Base-by-base conservation (phyloP, 2,329 filamentous ascomycete genomes). In the Capronia americana region DNA sequence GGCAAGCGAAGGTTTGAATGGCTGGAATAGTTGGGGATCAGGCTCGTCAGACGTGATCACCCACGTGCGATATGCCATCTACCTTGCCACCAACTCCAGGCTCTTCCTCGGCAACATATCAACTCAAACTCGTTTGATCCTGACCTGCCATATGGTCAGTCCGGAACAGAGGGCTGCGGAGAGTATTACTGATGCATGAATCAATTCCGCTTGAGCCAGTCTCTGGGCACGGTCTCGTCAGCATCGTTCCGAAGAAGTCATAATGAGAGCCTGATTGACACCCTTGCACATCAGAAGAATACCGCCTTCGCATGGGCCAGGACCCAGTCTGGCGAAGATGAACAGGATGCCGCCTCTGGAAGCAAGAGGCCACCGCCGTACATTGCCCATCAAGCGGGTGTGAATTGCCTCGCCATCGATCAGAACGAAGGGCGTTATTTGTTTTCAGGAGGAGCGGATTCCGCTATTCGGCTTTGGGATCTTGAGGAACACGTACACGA, bases 391-490 rank as follows among this genome's bases (percentile, higher is more conserved):
- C 85, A 87, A 61, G 86, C 91, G 3, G 93, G 93, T 14, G 91
- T 93, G 44, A 95, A 90, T 74, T 87, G 90, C 46, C 81, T 97
- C 48, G 88, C 90, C 0, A 85, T 97, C 46, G 93, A 97, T 74
- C 87, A 88, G 57, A 92, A 95, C 74, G 91, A 95, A 69, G 92
- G 91, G 2, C 84, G 88, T 75, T 88, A 91, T 71, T 84, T 97
- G 69, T 79, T 97, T 1, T 96, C 93, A 0, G 94, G 92, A 3
- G 93, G 93, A 32, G 90, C 92, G 4, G 92, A 97, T 75, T 92
- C 91, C 10, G 91, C 90, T 0, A 87, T 97, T 74, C 91, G 89
- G 71, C 80, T 97, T 54, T 97, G 93, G 93, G 90, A 97, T 78
- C 85, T 97, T 6, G 91, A 96, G 73, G 80, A 85, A 83, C 73